Evolutionary conservation across 2,329 filamentous ascomycete species (phyloP), one percentile per base, ranked within the genome.

Genomic region (Neopestalotiopsis sp.): DNA sequence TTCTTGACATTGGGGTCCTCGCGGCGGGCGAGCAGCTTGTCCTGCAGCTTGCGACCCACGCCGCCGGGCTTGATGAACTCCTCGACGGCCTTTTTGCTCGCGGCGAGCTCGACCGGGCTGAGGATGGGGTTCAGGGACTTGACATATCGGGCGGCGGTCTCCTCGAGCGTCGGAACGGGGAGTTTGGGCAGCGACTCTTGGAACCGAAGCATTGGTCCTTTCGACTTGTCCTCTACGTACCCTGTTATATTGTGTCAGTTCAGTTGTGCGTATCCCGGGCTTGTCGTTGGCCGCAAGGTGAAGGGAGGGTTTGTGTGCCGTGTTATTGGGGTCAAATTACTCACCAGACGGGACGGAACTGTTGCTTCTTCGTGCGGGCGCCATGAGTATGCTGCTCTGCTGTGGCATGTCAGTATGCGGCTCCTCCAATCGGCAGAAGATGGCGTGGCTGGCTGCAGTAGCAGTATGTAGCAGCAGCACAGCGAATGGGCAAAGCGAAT

Each of bases 41-140:
- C 92, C 84, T 99, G 96, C 58, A 99, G 90, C 76, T 90, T 89
- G 79, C 91, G 88, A 71, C 95, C 96, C 65, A 91, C 86, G 53
- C 94, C 94, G 68, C 94, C 94, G n/a, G 95, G 94, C 74, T 91
- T 91, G 74, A 97, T 85, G 81, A 99, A 98, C 6, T 95, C 94
- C 71, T 93, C 87, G 45, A 99, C 94, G 40, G 94, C 95, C 78
- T 92, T 92, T 79, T 93, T 92, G 78, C 92, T 95, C 69, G 85
- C 83, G 75, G 91, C 89, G 75, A 90, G 91, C 81, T 96, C 93
- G 74, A 83, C 80, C 49, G 87, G 81, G 57, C 88, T 91, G 70
- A 95, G 87, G 45, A 97, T 85, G 28, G 94, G 92, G 78, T 92
- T 90, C 64, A 97, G 86, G 49, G 91, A 90, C 83, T 94, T 94